Base-by-base conservation (phyloP, 2,329 filamentous ascomycete genomes). In the Penicillium sp. region DNA sequence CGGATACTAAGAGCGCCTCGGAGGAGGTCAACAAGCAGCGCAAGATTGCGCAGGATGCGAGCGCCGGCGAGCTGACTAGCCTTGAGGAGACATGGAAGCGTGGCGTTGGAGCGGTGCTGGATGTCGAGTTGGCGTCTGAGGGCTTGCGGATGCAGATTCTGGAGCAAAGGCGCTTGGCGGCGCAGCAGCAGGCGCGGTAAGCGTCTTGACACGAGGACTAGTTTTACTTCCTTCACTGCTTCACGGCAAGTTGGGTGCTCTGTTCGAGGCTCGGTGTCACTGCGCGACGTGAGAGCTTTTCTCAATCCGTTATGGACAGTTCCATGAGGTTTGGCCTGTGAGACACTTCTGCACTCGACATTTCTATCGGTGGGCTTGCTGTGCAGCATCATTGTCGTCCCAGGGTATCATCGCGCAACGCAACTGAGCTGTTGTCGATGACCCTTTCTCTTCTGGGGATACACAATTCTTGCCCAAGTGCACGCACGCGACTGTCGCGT, bases 111-210 rank as follows among this genome's bases (percentile, higher is more conserved):
- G 85, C 88, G 62, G 89, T 95, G 51, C 80, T 98, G 42, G 93
- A 97, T 85, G 91, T 91, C 0, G 92, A 97, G 82, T 84, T 94
- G 58, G 95, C 93, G 0, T 89, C 89, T 10, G 91, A 96, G 78
- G 84, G 83, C 53, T 71, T 97, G 70, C 84, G 87, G 73, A 80
- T 81, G 68, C 85, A 91, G 77, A 86, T 92, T 56, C 73, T 92
- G 63, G 87, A 89, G 69, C 84, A 84, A 74, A 84, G 89, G 63
- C 74, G 78, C 45, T 73, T 77, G 60, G 64, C 72, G 51, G 76
- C 77, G 26, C 75, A 76, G 65, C 72, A 77, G 53, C 70, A 75
- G 30, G 44, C 30, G 58, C 73, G 70, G 56, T 75, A 73, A 53
- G 33, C 12, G 38, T 22, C n/a, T 19, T 6, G 28, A 24, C 12